These are phyloP conservation scores for Thielaviopsis populi DNA, from an alignment of 2,329 filamentous ascomycete species.

Conservation along the genomic window DNA sequence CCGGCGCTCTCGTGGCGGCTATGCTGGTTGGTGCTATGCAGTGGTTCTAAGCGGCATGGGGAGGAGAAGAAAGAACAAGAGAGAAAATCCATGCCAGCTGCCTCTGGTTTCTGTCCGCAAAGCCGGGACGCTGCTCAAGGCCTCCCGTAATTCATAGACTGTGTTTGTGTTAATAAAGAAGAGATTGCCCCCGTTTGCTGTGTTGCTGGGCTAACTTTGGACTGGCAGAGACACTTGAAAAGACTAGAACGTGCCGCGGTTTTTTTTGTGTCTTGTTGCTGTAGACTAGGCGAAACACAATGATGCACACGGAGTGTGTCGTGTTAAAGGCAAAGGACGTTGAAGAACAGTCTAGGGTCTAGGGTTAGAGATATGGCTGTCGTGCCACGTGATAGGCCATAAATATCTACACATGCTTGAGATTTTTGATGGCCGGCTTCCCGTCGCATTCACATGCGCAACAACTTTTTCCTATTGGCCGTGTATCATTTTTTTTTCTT, in stretches of 20 bases:
- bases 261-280: not conserved
- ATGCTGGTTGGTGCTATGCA: not conserved
- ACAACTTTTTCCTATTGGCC: not conserved
- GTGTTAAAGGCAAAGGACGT: not conserved
- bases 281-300: not conserved
- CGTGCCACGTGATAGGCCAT: not conserved
- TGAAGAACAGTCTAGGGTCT: not conserved
- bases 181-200: not conserved
- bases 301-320: not conserved
- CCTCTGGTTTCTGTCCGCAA: not conserved
- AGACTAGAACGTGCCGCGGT: no score
- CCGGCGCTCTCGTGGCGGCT: slow-evolving; percentile 24
- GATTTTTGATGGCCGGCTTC: not conserved
- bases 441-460: not conserved
- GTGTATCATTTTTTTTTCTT: not conserved
- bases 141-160: not conserved
- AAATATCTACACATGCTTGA: not conserved
- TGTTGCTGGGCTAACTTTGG: no score
- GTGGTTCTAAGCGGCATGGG: not conserved
- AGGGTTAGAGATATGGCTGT: not conserved
- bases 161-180: not conserved
- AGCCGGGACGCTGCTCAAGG: not conserved
- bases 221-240: no score
- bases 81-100: not conserved
- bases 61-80: not conserved